Conservation (phyloP, 2,329 filamentous ascomycete genomes). For the Alternaria triticimaculans region DNA sequence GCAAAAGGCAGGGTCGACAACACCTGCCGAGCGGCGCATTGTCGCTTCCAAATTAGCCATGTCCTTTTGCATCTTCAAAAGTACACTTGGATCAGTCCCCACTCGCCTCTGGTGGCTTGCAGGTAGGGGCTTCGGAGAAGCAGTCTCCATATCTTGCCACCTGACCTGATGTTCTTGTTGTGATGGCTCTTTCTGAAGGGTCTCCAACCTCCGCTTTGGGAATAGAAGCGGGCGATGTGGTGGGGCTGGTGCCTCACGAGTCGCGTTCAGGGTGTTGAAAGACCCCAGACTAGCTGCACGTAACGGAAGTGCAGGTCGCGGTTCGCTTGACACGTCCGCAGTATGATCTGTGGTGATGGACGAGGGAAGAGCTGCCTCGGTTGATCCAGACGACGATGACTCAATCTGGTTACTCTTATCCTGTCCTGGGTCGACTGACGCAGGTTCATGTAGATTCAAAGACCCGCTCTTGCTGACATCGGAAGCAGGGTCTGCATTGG, state of each 20-base stretch:
- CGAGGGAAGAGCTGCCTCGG: background rate
- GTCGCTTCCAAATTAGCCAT: constrained; percentile 9
- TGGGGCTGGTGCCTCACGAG: background rate
- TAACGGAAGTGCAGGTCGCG: background rate
- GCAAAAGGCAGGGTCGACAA: constrained; percentile 2
- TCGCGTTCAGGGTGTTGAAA: background rate
- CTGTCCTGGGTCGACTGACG: background rate
- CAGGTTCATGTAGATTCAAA: background rate
- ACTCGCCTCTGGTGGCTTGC: background rate
- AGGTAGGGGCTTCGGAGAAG: background rate
- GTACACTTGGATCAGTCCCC: constrained; percentile 1
- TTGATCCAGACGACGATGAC: background rate
- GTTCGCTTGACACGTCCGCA: background rate
- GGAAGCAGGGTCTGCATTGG: background rate
- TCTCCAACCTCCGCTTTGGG: background rate
- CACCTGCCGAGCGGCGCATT: constrained; percentile 14
- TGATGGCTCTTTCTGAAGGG: background rate
- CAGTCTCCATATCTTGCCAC: background rate
- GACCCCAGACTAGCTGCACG: background rate
- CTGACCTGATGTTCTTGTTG: background rate
- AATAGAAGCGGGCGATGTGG: background rate
- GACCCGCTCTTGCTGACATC: background rate
- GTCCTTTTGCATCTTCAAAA: constrained; percentile 15
- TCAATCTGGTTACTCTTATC: background rate
- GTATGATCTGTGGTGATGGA: background rate